Percentiles rank a stretch among this genome's conserved stretches.
phyloP scores from a whole-genome alignment of 2,329 filamentous ascomycete species.

The Botrytis medusae region DNA sequence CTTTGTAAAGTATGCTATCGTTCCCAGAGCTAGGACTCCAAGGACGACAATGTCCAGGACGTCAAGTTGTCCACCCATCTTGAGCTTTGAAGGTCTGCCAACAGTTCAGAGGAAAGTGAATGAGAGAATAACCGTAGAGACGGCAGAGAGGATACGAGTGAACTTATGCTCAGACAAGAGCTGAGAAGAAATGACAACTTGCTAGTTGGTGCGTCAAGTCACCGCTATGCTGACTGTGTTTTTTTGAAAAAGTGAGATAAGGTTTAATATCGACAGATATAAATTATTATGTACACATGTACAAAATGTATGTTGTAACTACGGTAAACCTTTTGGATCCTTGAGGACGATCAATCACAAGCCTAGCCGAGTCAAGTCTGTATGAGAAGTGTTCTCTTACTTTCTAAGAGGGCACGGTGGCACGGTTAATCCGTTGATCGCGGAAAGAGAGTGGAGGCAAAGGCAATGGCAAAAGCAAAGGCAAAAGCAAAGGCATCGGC shows the following conservation, averaged over 20 bases:
- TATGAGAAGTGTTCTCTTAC: constrained; percentile 1
- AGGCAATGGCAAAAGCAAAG: not conserved
- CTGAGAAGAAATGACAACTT: constrained; percentile 30
- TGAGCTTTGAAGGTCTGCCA: not conserved
- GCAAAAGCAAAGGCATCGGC: too few species aligned
- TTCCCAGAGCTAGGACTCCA: constrained; percentile 78
- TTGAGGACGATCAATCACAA: constrained; percentile 10
- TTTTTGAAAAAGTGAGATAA: not conserved
- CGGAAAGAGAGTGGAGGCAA: not conserved
- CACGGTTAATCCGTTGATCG: not conserved
- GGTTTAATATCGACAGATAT: constrained; percentile 7
- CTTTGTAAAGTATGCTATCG: constrained; percentile 95
- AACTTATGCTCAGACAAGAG: constrained; percentile 12
- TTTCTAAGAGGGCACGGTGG: not conserved
- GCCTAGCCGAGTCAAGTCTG: not conserved
- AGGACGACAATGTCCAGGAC: constrained; percentile 94
- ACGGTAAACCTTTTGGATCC: constrained; percentile 14
- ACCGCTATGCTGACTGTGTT: constrained; percentile 17
- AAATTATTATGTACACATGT: constrained; percentile 21
- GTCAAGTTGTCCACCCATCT: constrained; percentile 84
- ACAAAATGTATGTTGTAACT: constrained; percentile 13
- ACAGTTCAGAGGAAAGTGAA: not conserved
- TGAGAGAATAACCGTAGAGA: not conserved
- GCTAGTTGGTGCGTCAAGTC: not conserved
- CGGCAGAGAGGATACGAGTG: not conserved